These are phyloP conservation scores for Ensete glaucum DNA, from an alignment of 176 grass and related monocot genomes.

Conservation along the genomic window DNA sequence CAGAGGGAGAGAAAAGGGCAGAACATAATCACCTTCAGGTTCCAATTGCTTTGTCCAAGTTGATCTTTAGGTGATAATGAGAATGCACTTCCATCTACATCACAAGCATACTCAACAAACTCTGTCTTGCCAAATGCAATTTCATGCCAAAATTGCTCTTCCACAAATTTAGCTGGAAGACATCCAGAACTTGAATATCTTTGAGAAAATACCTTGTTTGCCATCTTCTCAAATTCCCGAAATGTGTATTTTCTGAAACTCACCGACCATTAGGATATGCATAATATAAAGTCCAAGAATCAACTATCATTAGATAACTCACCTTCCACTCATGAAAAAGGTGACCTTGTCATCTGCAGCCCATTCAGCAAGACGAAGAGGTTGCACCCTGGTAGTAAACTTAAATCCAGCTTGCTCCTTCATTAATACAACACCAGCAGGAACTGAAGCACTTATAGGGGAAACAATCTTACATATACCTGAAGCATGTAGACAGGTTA, in stretches of 20 bases:
- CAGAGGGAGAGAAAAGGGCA: neutral
- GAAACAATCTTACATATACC: conserved; percentile 96
- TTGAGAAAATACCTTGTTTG: conserved; percentile 79
- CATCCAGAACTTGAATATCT: conserved; percentile 79
- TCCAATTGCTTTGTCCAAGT: conserved; percentile 92
- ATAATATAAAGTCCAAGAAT: neutral
- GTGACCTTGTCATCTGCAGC: conserved; percentile 70
- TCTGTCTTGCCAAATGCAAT: conserved; percentile 94
- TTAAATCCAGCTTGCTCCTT: conserved; percentile 91
- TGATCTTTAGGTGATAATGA: conserved; percentile 71
- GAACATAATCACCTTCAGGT: conserved; percentile 64
- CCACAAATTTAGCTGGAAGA: conserved; percentile 64
- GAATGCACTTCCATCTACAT: conserved; percentile 98
- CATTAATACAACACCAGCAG: conserved; percentile 71
- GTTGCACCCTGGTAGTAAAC: conserved; percentile 91
- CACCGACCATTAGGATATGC: neutral
- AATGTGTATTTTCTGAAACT: conserved; percentile 89
- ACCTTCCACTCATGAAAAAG: conserved; percentile 99
- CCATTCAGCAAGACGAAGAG: conserved; percentile 84
- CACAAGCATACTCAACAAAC: conserved; percentile 94
- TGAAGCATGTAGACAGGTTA: conserved; percentile 14
- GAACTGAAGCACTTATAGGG: conserved; percentile 63
- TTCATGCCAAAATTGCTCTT: conserved; percentile 98
- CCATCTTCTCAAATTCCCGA: conserved; percentile 92
- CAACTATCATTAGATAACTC: neutral